Evolutionary conservation across 2,329 filamentous ascomycete genomes (phyloP), one percentile per base, ranked within the genome.

Genomic region (Colletotrichum endophyticum): DNA sequence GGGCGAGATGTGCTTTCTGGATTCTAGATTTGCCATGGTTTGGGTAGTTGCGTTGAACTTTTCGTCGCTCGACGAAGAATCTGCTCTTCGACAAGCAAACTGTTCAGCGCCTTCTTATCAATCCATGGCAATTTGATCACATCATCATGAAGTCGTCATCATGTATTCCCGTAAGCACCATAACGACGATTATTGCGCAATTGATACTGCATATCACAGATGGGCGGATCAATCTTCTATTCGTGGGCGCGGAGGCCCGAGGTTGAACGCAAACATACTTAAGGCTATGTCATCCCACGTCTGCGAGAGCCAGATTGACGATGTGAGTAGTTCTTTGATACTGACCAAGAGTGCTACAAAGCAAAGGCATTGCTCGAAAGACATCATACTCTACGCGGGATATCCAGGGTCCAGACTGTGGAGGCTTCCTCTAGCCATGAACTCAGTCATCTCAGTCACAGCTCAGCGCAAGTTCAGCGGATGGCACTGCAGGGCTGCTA

Each of bases 1-100:
- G 7, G 86, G 84, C 8, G 87, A 89, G 49, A 89, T 85, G 78
- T 89, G 85, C 44, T 89, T 87, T 57, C 84, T 83, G 6, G 88
- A 79, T 81, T 88, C 86, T 6, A 90, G 84, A 63, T 85, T 80
- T 56, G 84, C 84, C 82, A 85, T 84, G 30, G 67, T 78, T 57
- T 7, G n/a, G n/a, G n/a, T 12, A 27, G 22, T 25, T 44, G 7
- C 3, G n/a, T 30, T 12, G 56, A 27, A 19, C 8, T 6, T 27
- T 59, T 30, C 8, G 56, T 27, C 56, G 25, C 13, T 27, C 25
- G 15, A 59, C 56, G 6, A 0, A 59, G 12, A 59, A 59, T 30
- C 25, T 19, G 25, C 16, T 30, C 15, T 59, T 19, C 8, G 8
- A 34, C 4, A 39, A 39, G 34, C 11, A 19, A 1, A 66, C 16